Base-by-base conservation (phyloP, 208 protist genomes). In the Trypanosoma vivax region DNA sequence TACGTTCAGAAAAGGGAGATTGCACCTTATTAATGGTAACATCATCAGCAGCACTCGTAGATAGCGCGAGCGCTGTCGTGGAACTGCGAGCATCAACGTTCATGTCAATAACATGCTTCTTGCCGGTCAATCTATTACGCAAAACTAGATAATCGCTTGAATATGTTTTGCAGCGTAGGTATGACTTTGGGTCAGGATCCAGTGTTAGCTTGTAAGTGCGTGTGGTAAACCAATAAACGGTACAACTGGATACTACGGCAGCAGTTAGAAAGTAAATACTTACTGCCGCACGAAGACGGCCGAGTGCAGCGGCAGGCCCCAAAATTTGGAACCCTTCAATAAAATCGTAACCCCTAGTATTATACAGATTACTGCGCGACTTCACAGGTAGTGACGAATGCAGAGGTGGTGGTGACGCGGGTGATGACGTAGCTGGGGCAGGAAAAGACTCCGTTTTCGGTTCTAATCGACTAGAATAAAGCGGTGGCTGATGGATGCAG, bases 81-180 rank as follows among this genome's bases (percentile, higher is more conserved):
- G 43, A 18, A 4, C 4, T 23, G 2, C 31, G 14, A 14, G 19
- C 6, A 6, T 9, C 43, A 14, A 41, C 40, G 2, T 24, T 34
- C 18, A 83, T 31, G 25, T 69, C 48, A 0, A 85, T 33, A 18
- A 73, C 65, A 11, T 33, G 43, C 18, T 62, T 50, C 33, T 24
- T 48, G 5, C 61, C 58, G 0, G 81, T 84, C 63, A 70, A 82
- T 23, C 53, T 59, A 50, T 88, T 90, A 30, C 78, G 68, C 2
- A 92, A 27, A 0, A 92, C 56, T 7, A 70, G 76, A 46, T 82
- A 78, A 39, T 92, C 81, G 61, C 76, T 76, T 1, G 85, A 58
- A 48, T 76, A 92, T 45, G 71, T 59, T 27, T 82, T 64, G 19
- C 76, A 76, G 23, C 78, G 60, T 2, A 59, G 68, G 49, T 76